A percentile compares a stretch with the other conserved stretches of the same genome.
Evolutionary conservation across 371 early-diverging fungal genomes (phyloP).

Genomic region (Mucor piriformis): DNA sequence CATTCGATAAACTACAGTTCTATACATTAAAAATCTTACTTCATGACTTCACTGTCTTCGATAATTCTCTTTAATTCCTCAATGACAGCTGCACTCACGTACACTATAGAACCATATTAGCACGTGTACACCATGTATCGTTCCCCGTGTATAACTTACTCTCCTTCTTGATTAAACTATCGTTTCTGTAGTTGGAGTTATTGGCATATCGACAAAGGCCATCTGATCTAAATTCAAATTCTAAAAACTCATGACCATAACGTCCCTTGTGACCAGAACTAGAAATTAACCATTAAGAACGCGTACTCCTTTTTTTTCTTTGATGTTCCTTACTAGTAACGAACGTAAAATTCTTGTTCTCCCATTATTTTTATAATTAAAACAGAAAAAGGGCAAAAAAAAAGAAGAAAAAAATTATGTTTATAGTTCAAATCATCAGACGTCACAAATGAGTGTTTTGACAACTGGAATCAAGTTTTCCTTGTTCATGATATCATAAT

Average conservation of each 20-base stretch:
- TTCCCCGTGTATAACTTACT: conserved; percentile 53
- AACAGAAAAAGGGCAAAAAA: neutral
- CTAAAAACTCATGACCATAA: conserved; percentile 98
- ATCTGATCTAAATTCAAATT: conserved; percentile 92
- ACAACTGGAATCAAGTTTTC: neutral
- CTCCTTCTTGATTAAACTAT: conserved; percentile 93
- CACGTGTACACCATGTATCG: neutral
- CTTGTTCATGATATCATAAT: conserved; percentile 61
- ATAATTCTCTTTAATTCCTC: conserved; percentile 89
- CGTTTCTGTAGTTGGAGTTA: conserved; percentile 97
- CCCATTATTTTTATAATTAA: conserved; percentile 28
- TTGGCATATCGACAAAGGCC: conserved; percentile 95
- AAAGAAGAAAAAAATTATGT: neutral
- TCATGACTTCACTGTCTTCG: conserved; percentile 87
- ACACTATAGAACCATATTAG: conserved; percentile 52
- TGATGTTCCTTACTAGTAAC: conserved; percentile 74
- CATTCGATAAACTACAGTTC: no score
- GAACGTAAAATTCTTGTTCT: conserved; percentile 75
- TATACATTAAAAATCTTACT: no score
- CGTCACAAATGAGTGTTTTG: neutral
- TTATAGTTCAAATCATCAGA: no score
- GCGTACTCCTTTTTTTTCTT: neutral
- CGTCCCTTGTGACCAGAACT: conserved; percentile 93
- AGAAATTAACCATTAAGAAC: neutral
- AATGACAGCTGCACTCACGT: conserved; percentile 78